These are phyloP conservation scores for Zygotorulaspora florentina DNA, from an alignment of 805 yeast species.

Conservation along the genomic window DNA sequence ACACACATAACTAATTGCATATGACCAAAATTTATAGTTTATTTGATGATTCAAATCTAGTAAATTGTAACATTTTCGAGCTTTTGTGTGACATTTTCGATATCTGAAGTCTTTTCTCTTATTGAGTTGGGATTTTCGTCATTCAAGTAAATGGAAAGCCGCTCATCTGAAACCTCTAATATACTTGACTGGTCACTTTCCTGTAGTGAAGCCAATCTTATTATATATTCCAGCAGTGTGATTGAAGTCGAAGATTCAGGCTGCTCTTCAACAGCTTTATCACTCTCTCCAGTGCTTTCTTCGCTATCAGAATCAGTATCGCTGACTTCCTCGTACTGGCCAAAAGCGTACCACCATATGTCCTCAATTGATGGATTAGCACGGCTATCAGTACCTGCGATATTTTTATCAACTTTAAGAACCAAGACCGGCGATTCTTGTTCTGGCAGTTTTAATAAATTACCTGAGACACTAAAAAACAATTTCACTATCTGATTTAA, in stretches of 20 bases:
- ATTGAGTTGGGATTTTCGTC: conserved; percentile 44
- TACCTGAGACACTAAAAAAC: conserved; percentile 69
- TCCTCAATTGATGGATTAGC: conserved; percentile 24
- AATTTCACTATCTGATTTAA: conserved; percentile 45
- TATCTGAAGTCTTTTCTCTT: conserved; percentile 14
- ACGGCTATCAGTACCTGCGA: conserved; percentile 22
- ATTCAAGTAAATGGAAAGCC: conserved; percentile 53
- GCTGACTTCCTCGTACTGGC: conserved; percentile 39
- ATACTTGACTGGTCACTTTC: conserved; percentile 52
- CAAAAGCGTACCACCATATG: conserved; percentile 52
- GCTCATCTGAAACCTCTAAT: conserved; percentile 59
- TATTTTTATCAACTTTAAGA: conserved; percentile 42
- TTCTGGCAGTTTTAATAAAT: conserved; percentile 57
- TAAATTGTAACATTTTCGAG: conserved; percentile 13
- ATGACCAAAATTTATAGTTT: neutral
- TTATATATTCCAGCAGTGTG: conserved; percentile 58
- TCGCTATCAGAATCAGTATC: conserved; percentile 12
- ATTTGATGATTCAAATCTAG: neutral
- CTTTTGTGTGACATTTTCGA: conserved; percentile 16
- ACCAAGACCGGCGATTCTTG: conserved; percentile 63
- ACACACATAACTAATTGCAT: neutral
- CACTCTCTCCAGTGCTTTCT: conserved; percentile 18
- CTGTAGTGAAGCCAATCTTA: conserved; percentile 58
- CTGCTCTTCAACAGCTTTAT: conserved; percentile 24
- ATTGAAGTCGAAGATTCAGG: conserved; percentile 36